Conservation (phyloP, 148 eudicot genomes). For the Suaeda aralocaspica region DNA sequence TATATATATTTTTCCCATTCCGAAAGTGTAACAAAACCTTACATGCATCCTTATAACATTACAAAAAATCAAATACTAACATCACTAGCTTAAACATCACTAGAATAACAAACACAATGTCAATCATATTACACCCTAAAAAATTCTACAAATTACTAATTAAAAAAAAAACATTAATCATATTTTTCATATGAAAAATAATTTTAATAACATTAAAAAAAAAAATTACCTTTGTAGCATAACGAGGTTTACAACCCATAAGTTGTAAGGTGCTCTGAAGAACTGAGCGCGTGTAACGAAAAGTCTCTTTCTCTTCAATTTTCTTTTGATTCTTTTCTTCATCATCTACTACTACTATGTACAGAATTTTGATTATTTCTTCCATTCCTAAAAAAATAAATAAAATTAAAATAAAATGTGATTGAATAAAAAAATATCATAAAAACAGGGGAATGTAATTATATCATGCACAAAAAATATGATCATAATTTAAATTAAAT, state of each 20-base stretch:
- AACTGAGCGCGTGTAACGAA: constrained; percentile 73
- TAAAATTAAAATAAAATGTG: background rate
- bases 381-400: constrained; percentile 30
- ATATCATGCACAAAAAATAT: too few species aligned
- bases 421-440: background rate
- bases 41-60: too few species aligned
- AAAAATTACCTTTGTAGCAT: constrained; percentile 61
- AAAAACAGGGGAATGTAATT: background rate
- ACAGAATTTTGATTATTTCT: constrained; percentile 59
- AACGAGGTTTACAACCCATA: constrained; percentile 89
- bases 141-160: too few species aligned
- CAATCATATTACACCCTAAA: background rate
- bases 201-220: background rate
- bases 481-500: too few species aligned
- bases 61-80: too few species aligned
- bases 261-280: constrained; percentile 80
- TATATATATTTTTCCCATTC: too few species aligned
- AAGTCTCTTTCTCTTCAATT: constrained; percentile 36
- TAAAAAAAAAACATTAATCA: background rate
- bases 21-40: background rate
- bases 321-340: constrained; percentile 26
- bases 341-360: constrained; percentile 65
- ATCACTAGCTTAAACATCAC: too few species aligned
- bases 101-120: background rate
- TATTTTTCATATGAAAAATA: background rate